A percentile compares a stretch with the other conserved stretches of the same genome.
These are phyloP conservation scores for Cyclospora cayetanensis DNA, from an alignment of 169 alveolate genomes.

Conservation along the genomic window DNA sequence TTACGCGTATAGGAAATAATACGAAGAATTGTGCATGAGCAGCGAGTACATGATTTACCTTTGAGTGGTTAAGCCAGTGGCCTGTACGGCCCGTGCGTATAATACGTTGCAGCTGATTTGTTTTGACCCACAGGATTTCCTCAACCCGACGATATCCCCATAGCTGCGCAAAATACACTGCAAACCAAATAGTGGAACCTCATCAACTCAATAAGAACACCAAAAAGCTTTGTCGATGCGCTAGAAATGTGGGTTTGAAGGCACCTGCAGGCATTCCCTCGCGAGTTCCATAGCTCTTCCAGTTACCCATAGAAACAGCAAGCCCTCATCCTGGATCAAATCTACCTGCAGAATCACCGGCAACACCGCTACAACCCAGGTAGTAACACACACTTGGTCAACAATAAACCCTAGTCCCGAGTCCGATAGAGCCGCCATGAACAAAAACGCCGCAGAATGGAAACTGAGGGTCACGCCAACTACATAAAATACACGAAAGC, in stretches of 20 bases:
- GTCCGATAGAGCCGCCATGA: not conserved
- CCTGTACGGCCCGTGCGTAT: slow-evolving; percentile 97
- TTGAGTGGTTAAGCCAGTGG: slow-evolving; percentile 97
- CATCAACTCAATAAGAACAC: no score
- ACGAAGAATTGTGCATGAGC: no score
- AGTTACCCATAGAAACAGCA: slow-evolving; percentile 96
- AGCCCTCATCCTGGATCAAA: slow-evolving; percentile 92
- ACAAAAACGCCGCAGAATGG: not conserved
- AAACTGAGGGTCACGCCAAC: not conserved
- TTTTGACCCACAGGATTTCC: slow-evolving; percentile 96
- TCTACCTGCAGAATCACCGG: slow-evolving; percentile 68
- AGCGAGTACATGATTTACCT: slow-evolving; percentile 81
- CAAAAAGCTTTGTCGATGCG: no score
- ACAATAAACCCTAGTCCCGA: not conserved
- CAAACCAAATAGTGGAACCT: no score
- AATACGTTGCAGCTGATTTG: slow-evolving; percentile 94
- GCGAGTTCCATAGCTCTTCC: slow-evolving; percentile 96
- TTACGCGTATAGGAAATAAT: not conserved
- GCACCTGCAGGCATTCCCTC: slow-evolving; percentile 83
- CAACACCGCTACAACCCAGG: not conserved
- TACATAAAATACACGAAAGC: not conserved
- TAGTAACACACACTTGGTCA: no score
- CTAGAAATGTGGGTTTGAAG: no score
- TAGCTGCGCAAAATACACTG: slow-evolving; percentile 54
- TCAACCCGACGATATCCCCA: slow-evolving; percentile 98